phyloP scores from a whole-genome alignment of 2,329 filamentous ascomycete species.

The Chalaropsis ovoidea region DNA sequence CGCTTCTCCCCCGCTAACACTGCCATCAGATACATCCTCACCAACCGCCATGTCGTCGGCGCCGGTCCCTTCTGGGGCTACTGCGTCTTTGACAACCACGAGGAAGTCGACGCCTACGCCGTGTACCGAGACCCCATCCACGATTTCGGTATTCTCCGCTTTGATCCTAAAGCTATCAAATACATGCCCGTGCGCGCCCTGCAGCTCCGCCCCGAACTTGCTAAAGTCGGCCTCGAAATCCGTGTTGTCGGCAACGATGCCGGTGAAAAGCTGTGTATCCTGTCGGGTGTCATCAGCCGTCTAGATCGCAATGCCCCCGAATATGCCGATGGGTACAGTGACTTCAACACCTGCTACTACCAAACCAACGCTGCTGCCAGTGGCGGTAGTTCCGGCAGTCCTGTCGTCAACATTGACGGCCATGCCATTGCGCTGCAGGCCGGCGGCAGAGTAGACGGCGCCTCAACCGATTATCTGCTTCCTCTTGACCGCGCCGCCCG shows the following conservation, averaged over 20 bases:
- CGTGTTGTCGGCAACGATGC: constrained; percentile 96
- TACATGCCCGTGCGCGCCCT: constrained; percentile 87
- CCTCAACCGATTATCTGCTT: constrained; percentile 94
- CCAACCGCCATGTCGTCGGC: constrained; percentile 87
- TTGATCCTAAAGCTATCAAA: constrained; percentile 91
- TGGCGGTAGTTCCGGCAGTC: constrained; percentile 95
- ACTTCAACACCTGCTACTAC: constrained; percentile 95
- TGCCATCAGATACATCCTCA: constrained; percentile 57
- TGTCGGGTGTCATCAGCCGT: constrained; percentile 93
- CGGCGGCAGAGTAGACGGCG: constrained; percentile 84
- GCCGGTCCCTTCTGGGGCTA: constrained; percentile 96
- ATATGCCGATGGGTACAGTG: constrained; percentile 94
- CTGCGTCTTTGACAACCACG: constrained; percentile 97
- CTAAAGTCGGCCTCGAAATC: constrained; percentile 85
- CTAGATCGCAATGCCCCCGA: constrained; percentile 94
- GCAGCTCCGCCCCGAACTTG: constrained; percentile 71
- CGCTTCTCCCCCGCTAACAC: neutral
- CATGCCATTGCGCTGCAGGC: constrained; percentile 87
- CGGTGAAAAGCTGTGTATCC: constrained; percentile 93
- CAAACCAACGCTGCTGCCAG: constrained; percentile 95
- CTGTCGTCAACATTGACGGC: constrained; percentile 91
- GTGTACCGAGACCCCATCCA: constrained; percentile 97
- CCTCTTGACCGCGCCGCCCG: constrained; percentile 83
- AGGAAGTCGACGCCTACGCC: constrained; percentile 88
- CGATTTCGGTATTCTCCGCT: constrained; percentile 94